Percentiles rank a stretch among this genome's conserved stretches.
Conservation (phyloP, 352 stramenopile genomes). For the Lagenidium sp. region DNA sequence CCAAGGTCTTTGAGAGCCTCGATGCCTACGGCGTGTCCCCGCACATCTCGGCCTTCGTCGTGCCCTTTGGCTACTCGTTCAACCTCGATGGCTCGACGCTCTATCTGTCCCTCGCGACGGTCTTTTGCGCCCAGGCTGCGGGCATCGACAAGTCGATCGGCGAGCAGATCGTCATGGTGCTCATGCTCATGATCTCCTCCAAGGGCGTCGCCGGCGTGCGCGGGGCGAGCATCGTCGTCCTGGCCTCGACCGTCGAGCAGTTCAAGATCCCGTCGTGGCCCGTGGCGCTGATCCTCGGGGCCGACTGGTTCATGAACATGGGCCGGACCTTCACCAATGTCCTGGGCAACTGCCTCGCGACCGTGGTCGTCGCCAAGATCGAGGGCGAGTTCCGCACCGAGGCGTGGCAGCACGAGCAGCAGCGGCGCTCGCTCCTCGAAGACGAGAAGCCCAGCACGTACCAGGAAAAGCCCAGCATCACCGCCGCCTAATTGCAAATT, state of each 20-base stretch:
- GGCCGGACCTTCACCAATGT: constrained; percentile 39
- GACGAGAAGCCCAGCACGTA: not conserved
- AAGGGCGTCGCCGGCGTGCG: constrained; percentile 15
- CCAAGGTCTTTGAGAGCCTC: constrained; percentile 42
- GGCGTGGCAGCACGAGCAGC: constrained; percentile 17
- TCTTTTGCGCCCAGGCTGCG: constrained; percentile 43
- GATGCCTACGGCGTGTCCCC: constrained; percentile 33
- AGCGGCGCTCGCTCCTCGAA: not conserved
- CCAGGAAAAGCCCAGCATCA: not conserved
- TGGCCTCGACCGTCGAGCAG: constrained; percentile 8
- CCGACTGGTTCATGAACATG: constrained; percentile 55
- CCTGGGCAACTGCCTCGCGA: constrained; percentile 35
- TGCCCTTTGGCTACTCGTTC: constrained; percentile 55
- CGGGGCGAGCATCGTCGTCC: constrained; percentile 13
- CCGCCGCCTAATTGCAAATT: too few species aligned
- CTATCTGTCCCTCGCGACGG: constrained; percentile 28
- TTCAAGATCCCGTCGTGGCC: constrained; percentile 47
- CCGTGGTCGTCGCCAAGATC: constrained; percentile 45
- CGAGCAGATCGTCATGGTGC: constrained; percentile 45
- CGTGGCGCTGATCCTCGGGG: constrained; percentile 35
- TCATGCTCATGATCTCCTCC: constrained; percentile 5
- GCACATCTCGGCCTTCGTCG: constrained; percentile 39
- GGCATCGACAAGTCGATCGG: constrained; percentile 31
- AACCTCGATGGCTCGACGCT: constrained; percentile 42
- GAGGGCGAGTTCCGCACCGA: constrained; percentile 47